phyloP scores from a whole-genome alignment of 192 early-diverging fungal genomes.

The Backusella circina region DNA sequence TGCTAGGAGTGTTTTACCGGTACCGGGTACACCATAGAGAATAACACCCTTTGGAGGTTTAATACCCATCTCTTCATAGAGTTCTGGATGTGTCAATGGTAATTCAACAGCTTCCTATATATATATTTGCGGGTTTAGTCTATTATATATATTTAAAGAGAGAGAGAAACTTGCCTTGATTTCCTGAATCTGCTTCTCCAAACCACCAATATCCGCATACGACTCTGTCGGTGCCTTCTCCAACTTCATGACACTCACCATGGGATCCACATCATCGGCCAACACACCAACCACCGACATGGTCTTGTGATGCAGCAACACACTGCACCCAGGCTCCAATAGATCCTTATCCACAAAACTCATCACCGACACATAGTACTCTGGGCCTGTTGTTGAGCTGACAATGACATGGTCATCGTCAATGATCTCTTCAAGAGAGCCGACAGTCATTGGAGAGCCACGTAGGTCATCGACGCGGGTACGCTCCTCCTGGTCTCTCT shows the following conservation, averaged over 20 bases:
- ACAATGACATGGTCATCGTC: slow-evolving; percentile 99
- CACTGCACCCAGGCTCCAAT: slow-evolving; percentile 94
- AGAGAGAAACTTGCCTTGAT: not conserved
- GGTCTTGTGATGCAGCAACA: slow-evolving; percentile 91
- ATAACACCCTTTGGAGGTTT: slow-evolving; percentile 82
- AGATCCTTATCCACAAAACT: slow-evolving; percentile 99
- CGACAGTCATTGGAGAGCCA: slow-evolving; percentile 96
- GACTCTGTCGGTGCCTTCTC: slow-evolving; percentile 98
- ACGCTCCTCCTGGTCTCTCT: slow-evolving; percentile 91
- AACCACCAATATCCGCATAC: slow-evolving; percentile 87
- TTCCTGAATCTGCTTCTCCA: slow-evolving; percentile 84
- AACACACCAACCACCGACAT: slow-evolving; percentile 94
- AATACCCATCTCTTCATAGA: slow-evolving; percentile 81
- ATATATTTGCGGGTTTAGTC: not conserved
- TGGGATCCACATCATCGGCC: slow-evolving; percentile 89
- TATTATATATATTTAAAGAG: not conserved
- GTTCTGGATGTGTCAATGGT: slow-evolving; percentile 80
- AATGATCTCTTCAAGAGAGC: slow-evolving; percentile 97
- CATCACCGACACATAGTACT: slow-evolving; percentile 97
- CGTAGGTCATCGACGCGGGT: slow-evolving; percentile 93
- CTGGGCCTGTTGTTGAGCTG: slow-evolving; percentile 85
- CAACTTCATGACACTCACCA: slow-evolving; percentile 98
- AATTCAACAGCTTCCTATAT: slow-evolving; percentile 81
- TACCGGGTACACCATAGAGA: slow-evolving; percentile 82
- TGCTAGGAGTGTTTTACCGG: slow-evolving; percentile 90